These are phyloP conservation scores for Micromonas pusilla DNA, from an alignment of 139 green algal genomes.

Conservation along the genomic window DNA sequence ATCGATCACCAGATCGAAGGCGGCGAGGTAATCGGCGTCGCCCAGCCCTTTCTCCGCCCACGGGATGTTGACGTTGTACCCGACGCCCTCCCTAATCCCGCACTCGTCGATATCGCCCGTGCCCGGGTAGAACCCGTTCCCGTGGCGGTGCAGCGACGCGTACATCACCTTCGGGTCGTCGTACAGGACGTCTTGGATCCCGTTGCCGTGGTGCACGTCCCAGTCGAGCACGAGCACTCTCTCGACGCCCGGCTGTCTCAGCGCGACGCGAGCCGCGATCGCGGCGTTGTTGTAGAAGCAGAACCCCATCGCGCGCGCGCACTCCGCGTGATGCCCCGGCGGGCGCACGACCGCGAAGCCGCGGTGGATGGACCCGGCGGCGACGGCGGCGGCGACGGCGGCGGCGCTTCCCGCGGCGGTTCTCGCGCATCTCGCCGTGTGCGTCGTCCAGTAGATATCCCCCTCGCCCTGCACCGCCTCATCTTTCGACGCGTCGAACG, in stretches of 20 bases:
- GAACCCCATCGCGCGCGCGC: conserved; percentile 53
- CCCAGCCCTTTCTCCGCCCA: conserved; percentile 46
- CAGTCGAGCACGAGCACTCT: conserved; percentile 69
- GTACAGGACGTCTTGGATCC: conserved; percentile 68
- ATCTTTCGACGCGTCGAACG: not conserved
- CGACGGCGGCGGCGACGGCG: not conserved
- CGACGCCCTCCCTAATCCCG: conserved; percentile 27
- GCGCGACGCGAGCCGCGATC: conserved; percentile 33
- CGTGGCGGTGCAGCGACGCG: conserved; percentile 58
- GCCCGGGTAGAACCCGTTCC: conserved; percentile 52
- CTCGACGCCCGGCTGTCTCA: conserved; percentile 29
- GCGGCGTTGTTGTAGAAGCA: conserved; percentile 70
- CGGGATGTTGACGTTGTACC: conserved; percentile 64
- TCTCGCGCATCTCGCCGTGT: not conserved
- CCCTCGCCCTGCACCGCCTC: not conserved
- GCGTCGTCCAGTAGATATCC: conserved; percentile 26
- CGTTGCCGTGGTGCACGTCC: conserved; percentile 79
- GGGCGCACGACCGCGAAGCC: conserved; percentile 60
- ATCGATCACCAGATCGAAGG: conserved; percentile 48
- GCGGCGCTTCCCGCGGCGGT: conserved; percentile 14
- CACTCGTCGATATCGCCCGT: conserved; percentile 51
- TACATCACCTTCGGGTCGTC: conserved; percentile 62
- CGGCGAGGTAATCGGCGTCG: conserved; percentile 60
- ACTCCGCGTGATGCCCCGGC: conserved; percentile 62
- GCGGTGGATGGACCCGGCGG: not conserved